Conservation (phyloP, 176 grass and related monocot species). For the Carex scoparia region DNA sequence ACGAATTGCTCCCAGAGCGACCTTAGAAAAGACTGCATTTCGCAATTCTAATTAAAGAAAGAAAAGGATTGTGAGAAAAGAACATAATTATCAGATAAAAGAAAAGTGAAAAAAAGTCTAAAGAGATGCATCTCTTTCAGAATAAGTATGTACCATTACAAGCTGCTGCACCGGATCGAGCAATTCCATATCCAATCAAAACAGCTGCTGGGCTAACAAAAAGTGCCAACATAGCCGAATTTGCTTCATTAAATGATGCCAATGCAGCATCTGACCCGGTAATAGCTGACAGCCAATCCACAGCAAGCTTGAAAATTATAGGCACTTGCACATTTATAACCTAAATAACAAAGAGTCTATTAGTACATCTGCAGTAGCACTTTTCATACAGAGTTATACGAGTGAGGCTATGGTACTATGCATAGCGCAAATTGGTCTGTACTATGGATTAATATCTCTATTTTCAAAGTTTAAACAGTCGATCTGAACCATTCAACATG, state of each 20-base stretch:
- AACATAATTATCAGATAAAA: not conserved
- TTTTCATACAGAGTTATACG: not conserved
- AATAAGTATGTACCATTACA: conserved; percentile 66
- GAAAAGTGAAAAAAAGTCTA: not conserved
- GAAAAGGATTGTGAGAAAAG: conserved; percentile 7
- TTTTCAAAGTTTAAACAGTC: no score
- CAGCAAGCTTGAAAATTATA: conserved; percentile 95
- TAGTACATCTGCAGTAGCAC: not conserved
- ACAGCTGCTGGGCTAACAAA: conserved; percentile 98
- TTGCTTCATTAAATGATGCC: conserved; percentile 81
- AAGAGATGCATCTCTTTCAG: not conserved
- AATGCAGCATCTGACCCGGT: conserved; percentile 59
- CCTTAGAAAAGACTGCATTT: conserved; percentile 96
- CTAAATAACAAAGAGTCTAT: conserved; percentile 39
- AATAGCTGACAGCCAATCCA: conserved; percentile 88
- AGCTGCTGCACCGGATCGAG: conserved; percentile 77
- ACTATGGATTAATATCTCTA: no score
- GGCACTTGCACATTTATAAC: conserved; percentile 99
- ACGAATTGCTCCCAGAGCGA: conserved; percentile 87
- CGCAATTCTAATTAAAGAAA: conserved; percentile 60
- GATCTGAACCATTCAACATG: no score
- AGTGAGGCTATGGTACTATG: no score
- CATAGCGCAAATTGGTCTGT: no score
- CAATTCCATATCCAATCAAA: conserved; percentile 96
- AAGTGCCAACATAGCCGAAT: conserved; percentile 87